Percentiles rank a stretch among this genome's conserved stretches.
phyloP scores from a whole-genome alignment of 371 early-diverging fungal species.

The Circinella umbellata region DNA sequence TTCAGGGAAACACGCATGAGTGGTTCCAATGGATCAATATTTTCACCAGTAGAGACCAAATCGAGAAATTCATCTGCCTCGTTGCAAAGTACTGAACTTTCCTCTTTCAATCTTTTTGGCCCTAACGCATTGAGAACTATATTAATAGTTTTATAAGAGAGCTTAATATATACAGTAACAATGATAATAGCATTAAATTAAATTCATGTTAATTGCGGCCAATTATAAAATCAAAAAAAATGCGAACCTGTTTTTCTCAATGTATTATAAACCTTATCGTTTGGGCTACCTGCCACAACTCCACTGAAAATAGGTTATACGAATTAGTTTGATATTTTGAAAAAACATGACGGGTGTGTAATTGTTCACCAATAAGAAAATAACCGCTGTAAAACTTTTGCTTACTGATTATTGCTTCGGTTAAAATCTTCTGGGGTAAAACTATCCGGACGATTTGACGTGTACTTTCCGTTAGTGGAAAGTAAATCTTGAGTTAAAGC shows the following conservation, averaged over 20 bases:
- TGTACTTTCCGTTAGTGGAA: background rate
- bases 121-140: background rate
- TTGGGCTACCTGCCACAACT: no score
- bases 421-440: background rate
- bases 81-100: background rate
- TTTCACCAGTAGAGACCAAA: background rate
- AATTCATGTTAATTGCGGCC: background rate
- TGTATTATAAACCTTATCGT: no score
- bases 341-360: no score
- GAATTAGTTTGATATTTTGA: no score
- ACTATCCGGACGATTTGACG: background rate
- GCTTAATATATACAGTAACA: no score
- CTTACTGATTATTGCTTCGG: background rate
- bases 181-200: background rate
- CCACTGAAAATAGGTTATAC: no score
- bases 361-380: no score
- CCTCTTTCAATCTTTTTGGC: background rate
- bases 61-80: background rate
- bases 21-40: background rate
- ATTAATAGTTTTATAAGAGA: background rate
- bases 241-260: no score
- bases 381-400: no score
- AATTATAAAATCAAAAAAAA: no score
- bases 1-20: conserved; percentile 4
- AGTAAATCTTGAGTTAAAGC: background rate